These are phyloP conservation scores for Neonectria ditissima DNA, from an alignment of 2,329 filamentous ascomycete species.

Conservation along the genomic window DNA sequence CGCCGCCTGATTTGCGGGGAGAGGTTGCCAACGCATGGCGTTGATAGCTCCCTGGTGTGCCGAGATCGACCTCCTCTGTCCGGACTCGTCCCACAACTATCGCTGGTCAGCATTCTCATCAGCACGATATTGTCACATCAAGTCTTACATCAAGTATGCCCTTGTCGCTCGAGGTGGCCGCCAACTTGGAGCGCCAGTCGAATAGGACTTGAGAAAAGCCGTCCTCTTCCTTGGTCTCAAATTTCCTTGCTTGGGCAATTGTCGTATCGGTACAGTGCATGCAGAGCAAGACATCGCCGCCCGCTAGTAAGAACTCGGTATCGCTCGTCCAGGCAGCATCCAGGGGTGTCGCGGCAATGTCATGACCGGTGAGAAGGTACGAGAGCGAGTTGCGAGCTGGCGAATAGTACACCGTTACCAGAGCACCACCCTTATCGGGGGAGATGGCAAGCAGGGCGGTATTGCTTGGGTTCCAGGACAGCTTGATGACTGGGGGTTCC, in stretches of 20 bases:
- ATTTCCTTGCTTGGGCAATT: constrained; percentile 61
- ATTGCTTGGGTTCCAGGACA: constrained; percentile 70
- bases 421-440: constrained; percentile 64
- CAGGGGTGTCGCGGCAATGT: constrained; percentile 62
- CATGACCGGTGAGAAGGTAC: constrained; percentile 62
- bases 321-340: constrained; percentile 72
- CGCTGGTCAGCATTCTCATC: constrained; percentile 31
- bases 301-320: constrained; percentile 68
- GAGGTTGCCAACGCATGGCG: constrained; percentile 70
- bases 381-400: constrained; percentile 58
- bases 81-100: constrained; percentile 67
- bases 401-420: constrained; percentile 67
- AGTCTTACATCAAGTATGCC: constrained; percentile 69
- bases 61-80: constrained; percentile 66
- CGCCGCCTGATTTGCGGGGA: constrained; percentile 51
- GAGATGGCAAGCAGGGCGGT: constrained; percentile 68
- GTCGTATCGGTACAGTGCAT: constrained; percentile 60
- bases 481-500: constrained; percentile 71
- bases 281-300: constrained; percentile 64
- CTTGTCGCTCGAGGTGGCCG: constrained; percentile 70
- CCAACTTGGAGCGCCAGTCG: constrained; percentile 64
- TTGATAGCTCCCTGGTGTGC: constrained; percentile 71
- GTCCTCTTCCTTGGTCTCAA: constrained; percentile 66
- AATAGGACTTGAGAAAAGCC: constrained; percentile 67
- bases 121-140: neutral